phyloP scores from a whole-genome alignment of 2,329 filamentous ascomycete species.

The Neofusicoccum umdonicola region DNA sequence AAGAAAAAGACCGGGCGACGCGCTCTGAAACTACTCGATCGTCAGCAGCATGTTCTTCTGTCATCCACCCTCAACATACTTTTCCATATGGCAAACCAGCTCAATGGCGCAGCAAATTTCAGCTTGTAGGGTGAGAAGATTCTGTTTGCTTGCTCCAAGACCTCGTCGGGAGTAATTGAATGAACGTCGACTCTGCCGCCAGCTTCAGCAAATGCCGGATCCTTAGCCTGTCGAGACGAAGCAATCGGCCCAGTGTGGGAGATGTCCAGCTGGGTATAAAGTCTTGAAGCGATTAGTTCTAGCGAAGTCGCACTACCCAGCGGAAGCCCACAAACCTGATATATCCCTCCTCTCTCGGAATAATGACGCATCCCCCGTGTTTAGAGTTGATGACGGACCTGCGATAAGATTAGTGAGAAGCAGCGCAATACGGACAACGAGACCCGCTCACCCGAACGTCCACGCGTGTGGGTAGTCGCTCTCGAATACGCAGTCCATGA shows the following conservation, averaged over 20 bases:
- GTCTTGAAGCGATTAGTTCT: conserved; percentile 15
- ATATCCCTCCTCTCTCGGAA: conserved; percentile 32
- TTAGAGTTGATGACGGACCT: conserved; percentile 22
- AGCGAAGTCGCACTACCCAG: not conserved
- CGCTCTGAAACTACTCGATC: conserved; percentile 29
- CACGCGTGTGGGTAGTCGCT: conserved; percentile 24
- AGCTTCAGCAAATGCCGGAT: conserved; percentile 26
- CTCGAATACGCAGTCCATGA: conserved; percentile 27
- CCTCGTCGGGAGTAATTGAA: conserved; percentile 37
- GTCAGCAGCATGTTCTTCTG: too few relatives aligned
- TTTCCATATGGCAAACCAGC: conserved; percentile 39
- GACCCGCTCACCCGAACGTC: conserved; percentile 16
- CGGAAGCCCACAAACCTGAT: conserved; percentile 20
- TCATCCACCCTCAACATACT: not conserved
- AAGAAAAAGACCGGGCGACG: conserved; percentile 33
- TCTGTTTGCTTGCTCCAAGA: conserved; percentile 33
- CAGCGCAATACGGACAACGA: too few relatives aligned
- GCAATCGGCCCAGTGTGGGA: conserved; percentile 23
- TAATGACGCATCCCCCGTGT: conserved; percentile 33
- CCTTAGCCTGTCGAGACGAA: conserved; percentile 20
- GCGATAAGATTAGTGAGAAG: too few relatives aligned
- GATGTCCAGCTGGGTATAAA: conserved; percentile 33
- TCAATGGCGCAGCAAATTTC: conserved; percentile 31
- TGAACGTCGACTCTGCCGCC: conserved; percentile 32
- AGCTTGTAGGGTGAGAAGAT: conserved; percentile 36